Conservation (phyloP, 345 rosid genomes). For the Eucalyptus sp. region DNA sequence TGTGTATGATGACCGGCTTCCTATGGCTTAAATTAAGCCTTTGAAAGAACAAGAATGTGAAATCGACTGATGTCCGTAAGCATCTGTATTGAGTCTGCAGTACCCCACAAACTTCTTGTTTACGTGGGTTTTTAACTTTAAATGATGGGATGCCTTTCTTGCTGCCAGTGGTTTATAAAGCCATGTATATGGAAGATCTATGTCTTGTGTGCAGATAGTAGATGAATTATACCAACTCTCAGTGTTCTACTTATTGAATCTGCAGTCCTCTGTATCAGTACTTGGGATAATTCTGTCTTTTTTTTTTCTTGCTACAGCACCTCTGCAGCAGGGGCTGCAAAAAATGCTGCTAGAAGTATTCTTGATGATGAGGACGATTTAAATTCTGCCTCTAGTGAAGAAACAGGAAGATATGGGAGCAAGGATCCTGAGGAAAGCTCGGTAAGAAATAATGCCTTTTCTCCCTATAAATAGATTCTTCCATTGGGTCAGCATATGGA, state of each 20-base stretch:
- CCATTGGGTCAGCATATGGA: neutral
- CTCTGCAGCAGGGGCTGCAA: constrained; percentile 45
- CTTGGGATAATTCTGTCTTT: neutral
- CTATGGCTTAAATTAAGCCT: neutral
- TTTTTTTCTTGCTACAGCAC: constrained; percentile 14
- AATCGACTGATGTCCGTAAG: neutral
- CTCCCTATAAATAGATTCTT: neutral
- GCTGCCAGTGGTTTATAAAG: neutral
- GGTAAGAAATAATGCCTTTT: constrained; percentile 27
- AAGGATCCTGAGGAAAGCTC: constrained; percentile 46
- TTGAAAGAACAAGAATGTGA: neutral
- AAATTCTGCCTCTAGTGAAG: constrained; percentile 83
- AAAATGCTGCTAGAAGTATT: constrained; percentile 41
- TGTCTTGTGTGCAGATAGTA: neutral
- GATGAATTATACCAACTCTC: neutral
- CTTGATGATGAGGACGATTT: constrained; percentile 54
- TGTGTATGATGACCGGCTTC: neutral
- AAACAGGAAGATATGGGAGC: constrained; percentile 26
- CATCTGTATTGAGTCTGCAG: neutral
- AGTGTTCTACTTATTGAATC: neutral
- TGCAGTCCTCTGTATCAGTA: neutral
- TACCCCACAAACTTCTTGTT: neutral
- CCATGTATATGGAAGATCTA: neutral
- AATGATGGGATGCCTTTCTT: neutral
- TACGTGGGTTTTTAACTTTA: neutral